A percentile compares a stretch with the other conserved stretches of the same genome.
Conservation (phyloP, 1,139 yeast genomes). For the Meyerozyma athensensis region DNA sequence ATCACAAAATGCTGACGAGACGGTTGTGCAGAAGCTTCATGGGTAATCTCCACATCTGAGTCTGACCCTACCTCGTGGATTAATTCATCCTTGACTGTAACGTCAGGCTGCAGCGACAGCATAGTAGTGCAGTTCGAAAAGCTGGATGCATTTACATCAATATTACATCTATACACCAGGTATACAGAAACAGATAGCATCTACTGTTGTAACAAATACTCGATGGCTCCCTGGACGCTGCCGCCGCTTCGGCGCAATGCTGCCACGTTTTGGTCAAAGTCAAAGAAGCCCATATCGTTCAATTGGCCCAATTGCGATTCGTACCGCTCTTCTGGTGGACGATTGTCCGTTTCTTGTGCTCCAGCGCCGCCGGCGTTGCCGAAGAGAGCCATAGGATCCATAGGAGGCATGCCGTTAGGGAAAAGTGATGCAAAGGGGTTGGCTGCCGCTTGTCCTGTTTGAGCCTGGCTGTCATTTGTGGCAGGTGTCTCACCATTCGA, state of each 20-base stretch:
- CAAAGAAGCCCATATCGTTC: constrained; percentile 94
- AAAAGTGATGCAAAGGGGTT: constrained; percentile 45
- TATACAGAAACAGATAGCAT: background rate
- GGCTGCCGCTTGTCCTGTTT: constrained; percentile 12
- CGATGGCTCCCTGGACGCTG: constrained; percentile 94
- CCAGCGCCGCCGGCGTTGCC: constrained; percentile 31
- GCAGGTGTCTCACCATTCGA: constrained; percentile 16
- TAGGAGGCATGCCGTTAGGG: constrained; percentile 24
- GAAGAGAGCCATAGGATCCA: constrained; percentile 15
- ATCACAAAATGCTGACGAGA: background rate
- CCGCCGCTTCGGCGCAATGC: constrained; percentile 96
- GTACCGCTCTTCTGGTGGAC: constrained; percentile 96
- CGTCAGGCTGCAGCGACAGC: background rate
- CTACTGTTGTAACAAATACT: constrained; percentile 51
- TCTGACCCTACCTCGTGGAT: background rate
- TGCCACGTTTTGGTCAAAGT: constrained; percentile 84
- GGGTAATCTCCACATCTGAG: background rate
- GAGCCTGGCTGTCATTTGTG: constrained; percentile 11
- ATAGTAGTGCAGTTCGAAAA: background rate
- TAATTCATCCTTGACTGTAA: background rate
- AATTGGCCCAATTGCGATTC: constrained; percentile 87
- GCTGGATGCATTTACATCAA: background rate
- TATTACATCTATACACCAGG: constrained; percentile 1
- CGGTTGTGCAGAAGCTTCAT: background rate
- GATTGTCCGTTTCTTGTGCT: constrained; percentile 50